Evolutionary conservation across 2,329 filamentous ascomycete species (phyloP).

Genomic region (Aspergillus jensenii): DNA sequence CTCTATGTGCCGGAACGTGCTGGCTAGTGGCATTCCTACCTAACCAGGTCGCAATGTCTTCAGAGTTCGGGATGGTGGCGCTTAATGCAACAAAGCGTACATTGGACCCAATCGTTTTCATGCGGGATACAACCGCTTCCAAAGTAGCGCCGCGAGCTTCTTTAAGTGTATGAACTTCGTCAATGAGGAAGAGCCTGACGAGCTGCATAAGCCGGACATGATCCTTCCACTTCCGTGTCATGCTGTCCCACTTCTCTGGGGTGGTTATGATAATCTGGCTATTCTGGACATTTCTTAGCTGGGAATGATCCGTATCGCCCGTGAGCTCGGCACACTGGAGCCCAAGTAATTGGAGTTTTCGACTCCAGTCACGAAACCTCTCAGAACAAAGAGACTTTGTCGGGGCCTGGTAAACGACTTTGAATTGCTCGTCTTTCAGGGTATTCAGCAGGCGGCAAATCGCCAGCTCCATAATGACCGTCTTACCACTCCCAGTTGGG

Average conservation of each 20-base stretch:
- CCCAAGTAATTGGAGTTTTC: constrained; percentile 68
- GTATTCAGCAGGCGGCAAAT: constrained; percentile 69
- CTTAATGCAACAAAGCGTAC: constrained; percentile 80
- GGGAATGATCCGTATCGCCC: constrained; percentile 70
- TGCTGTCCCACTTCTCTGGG: constrained; percentile 88
- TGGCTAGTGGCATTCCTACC: constrained; percentile 63
- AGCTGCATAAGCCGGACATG: constrained; percentile 72
- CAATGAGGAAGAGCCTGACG: constrained; percentile 78
- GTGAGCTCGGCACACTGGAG: constrained; percentile 75
- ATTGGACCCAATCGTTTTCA: constrained; percentile 75
- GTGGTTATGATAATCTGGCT: constrained; percentile 84
- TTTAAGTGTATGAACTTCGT: constrained; percentile 85
- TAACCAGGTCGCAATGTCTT: constrained; percentile 78
- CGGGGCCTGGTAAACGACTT: constrained; percentile 81
- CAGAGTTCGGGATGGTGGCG: constrained; percentile 79
- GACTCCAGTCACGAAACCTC: constrained; percentile 72
- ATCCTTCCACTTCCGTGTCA: constrained; percentile 84
- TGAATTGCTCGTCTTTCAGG: constrained; percentile 63
- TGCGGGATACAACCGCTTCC: constrained; percentile 80
- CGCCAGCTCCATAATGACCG: constrained; percentile 75
- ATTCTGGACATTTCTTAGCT: constrained; percentile 67
- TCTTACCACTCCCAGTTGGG: constrained; percentile 85
- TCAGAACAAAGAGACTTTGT: constrained; percentile 82
- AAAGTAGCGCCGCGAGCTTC: constrained; percentile 76
- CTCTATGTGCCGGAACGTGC: constrained; percentile 62